Base-by-base conservation (phyloP, 495 filamentous ascomycete genomes). In the Daldinia loculata region DNA sequence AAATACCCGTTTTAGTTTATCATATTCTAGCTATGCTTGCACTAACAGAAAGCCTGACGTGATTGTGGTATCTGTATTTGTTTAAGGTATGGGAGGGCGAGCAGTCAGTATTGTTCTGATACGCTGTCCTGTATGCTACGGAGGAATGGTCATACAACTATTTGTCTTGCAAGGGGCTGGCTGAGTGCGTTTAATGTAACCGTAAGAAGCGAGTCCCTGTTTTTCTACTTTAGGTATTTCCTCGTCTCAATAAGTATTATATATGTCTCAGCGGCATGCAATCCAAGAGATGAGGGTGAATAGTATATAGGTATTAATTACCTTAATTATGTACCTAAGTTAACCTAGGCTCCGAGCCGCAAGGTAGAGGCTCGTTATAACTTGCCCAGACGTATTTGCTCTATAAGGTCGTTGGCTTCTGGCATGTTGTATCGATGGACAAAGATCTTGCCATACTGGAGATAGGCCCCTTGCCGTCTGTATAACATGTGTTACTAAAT, bases 1-100 rank as follows among this genome's bases (percentile, higher is more conserved):
- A 34, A 57, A 57, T 57, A 57, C 32, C 55, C 55, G 22, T 14
- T 39, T 34, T 24, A 14, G 24, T 17, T 53, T 26, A 53, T 30
- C 15, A 17, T 17, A 24, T 27, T n/a, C 14, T 6, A 14, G 12
- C 41, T 19, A 45, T 45, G 8, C 6, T 45, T 3, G 43, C 17
- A 3, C 17, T 48, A 2, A 48, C 3, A 12, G 17, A 4, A 12
- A 22, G 7, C 17, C 24, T 9, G 43, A 9, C 17, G 6, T 48
- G 43, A 19, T 48, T 48, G 43, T 48, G 41, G 11, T 45, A 11
- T 45, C 6, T 19, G 6, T 11, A 12, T 4, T 38, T 38, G 6
- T 6, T 2, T 17, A 48, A 11, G 43, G 8, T 22, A 48, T 48
- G 17, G 8, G 2, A 48, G 17, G 43, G 8, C 6, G 2, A 17